These are phyloP conservation scores for Zalaria obscura DNA, from an alignment of 2,329 filamentous ascomycete genomes.

Conservation along the genomic window DNA sequence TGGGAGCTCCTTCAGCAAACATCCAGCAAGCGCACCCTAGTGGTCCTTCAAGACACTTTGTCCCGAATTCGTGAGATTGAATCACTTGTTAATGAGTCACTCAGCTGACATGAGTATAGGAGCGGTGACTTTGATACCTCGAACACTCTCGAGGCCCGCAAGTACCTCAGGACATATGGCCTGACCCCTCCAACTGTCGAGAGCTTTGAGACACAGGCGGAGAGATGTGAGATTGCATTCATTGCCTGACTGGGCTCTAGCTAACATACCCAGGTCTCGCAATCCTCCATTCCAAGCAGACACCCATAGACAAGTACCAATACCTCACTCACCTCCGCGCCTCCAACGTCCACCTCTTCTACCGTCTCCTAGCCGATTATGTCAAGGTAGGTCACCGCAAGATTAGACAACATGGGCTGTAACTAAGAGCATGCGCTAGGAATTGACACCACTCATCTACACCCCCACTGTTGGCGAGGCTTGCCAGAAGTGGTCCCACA, in stretches of 20 bases:
- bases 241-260: slow-evolving; percentile 7
- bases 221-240: slow-evolving; percentile 29
- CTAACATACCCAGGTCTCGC: slow-evolving; percentile 50
- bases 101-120: slow-evolving; percentile 10
- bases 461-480: slow-evolving; percentile 90
- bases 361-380: slow-evolving; percentile 66
- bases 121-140: slow-evolving; percentile 36
- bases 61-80: slow-evolving; percentile 17
- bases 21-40: slow-evolving; percentile 18
- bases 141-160: slow-evolving; percentile 33
- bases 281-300: slow-evolving; percentile 56
- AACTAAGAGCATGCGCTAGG: slow-evolving; percentile 26
- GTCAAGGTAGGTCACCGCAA: slow-evolving; percentile 30
- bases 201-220: slow-evolving; percentile 33
- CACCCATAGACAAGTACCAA: slow-evolving; percentile 67
- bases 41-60: slow-evolving; percentile 20
- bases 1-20: slow-evolving; percentile 15
- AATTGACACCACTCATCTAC: slow-evolving; percentile 74
- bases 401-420: slow-evolving; percentile 2
- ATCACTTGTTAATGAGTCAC: slow-evolving; percentile 5
- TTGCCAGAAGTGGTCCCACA: slow-evolving; percentile 87
- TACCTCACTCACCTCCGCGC: slow-evolving; percentile 65
- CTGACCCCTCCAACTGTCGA: slow-evolving; percentile 37
- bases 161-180: slow-evolving; percentile 37
- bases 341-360: slow-evolving; percentile 70